Evolutionary conservation across 257 asterid genomes (phyloP).

Genomic region (Solanum piurae): DNA sequence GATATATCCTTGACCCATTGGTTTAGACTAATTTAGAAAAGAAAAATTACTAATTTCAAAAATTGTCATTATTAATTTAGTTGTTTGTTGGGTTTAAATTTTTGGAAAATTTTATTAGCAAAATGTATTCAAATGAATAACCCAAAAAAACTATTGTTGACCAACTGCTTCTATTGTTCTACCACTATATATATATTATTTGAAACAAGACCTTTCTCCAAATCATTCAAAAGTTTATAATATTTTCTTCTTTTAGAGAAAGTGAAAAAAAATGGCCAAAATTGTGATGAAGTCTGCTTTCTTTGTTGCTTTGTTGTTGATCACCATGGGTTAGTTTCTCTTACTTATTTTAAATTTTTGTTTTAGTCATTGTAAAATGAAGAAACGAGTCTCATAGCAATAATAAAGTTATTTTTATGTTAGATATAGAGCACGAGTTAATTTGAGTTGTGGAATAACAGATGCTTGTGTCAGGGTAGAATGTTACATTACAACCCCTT

Average conservation of each 20-base stretch:
- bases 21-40: too few relatives aligned
- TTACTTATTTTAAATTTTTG: neutral
- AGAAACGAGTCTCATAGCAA: neutral
- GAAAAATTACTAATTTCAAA: neutral
- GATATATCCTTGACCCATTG: too few relatives aligned
- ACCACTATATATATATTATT: neutral
- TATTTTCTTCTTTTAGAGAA: neutral
- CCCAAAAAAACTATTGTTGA: neutral
- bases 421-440: neutral
- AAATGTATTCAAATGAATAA: neutral
- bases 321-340: neutral
- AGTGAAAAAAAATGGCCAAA: neutral
- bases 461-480: neutral
- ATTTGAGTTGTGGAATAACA: neutral
- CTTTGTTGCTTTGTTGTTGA: neutral
- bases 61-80: neutral
- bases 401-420: rapidly evolving
- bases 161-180: neutral
- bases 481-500: neutral
- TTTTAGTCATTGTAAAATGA: neutral
- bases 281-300: neutral
- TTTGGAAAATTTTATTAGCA: neutral
- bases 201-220: neutral
- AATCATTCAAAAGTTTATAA: neutral
- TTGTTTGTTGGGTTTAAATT: neutral